Percentiles rank a stretch among this genome's conserved stretches.
These are phyloP conservation scores for Solanum gracilifrons DNA, from an alignment of 257 asterid genomes.

Conservation along the genomic window DNA sequence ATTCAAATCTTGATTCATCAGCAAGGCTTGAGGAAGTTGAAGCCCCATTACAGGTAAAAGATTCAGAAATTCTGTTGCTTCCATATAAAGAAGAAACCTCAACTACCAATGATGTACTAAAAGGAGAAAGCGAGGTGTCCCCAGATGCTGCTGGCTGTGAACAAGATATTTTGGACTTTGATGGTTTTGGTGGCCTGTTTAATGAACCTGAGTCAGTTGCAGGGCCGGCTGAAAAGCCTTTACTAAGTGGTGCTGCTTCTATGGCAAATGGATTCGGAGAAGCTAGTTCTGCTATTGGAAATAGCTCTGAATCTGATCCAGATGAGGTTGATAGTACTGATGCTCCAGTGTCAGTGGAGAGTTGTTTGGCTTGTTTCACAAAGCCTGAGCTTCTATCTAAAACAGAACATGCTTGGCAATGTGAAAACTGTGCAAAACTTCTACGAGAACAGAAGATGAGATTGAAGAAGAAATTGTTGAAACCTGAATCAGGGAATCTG, in stretches of 20 bases:
- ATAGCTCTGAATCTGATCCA: constrained; percentile 75
- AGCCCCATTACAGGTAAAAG: constrained; percentile 28
- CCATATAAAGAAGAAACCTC: constrained; percentile 43
- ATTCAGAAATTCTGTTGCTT: constrained; percentile 35
- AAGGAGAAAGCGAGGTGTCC: constrained; percentile 21
- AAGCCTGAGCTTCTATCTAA: constrained; percentile 72
- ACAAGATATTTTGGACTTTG: constrained; percentile 40
- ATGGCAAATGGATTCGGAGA: constrained; percentile 18
- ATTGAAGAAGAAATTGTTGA: constrained; percentile 21
- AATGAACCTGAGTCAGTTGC: constrained; percentile 58
- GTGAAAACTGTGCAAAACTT: constrained; percentile 80
- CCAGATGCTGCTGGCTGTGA: constrained; percentile 25
- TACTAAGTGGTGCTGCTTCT: constrained; percentile 10
- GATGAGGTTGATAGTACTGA: constrained; percentile 77
- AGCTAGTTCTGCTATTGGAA: constrained; percentile 30
- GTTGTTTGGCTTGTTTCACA: constrained; percentile 65
- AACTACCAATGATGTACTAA: constrained; percentile 9
- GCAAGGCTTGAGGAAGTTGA: constrained; percentile 24
- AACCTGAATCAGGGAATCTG: constrained; percentile 6
- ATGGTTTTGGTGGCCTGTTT: constrained; percentile 69
- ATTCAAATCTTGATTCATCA: constrained; percentile 22
- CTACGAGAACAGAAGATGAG: constrained; percentile 30
- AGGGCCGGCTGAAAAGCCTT: constrained; percentile 17
- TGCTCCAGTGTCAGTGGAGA: constrained; percentile 78
- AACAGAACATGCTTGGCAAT: constrained; percentile 91